A percentile compares a stretch with the other conserved stretches of the same genome.
Conservation (phyloP, 345 rosid species). For the Erodium maritimum region DNA sequence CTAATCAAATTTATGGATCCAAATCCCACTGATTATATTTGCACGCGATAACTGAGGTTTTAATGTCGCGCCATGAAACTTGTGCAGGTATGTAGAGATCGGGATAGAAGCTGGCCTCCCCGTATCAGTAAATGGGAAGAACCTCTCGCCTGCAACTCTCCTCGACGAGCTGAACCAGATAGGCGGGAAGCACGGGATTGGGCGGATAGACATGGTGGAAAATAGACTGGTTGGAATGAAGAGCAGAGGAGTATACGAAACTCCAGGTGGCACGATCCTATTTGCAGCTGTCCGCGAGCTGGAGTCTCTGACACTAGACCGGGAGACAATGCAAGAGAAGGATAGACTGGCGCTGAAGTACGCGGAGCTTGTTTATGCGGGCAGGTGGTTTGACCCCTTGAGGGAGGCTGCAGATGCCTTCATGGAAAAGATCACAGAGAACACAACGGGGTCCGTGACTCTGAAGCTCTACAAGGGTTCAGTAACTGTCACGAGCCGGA, state of each 20-base stretch:
- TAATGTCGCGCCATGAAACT: not conserved
- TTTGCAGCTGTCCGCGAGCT: conserved; percentile 65
- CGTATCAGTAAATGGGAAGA: conserved; percentile 53
- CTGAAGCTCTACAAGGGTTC: conserved; percentile 82
- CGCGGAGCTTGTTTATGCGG: conserved; percentile 92
- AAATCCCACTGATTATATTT: not conserved
- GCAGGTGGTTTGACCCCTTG: conserved; percentile 90
- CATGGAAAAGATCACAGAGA: conserved; percentile 75
- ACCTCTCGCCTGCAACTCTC: conserved; percentile 66
- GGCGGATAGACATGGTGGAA: conserved; percentile 88
- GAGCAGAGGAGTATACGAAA: conserved; percentile 93
- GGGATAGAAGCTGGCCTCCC: conserved; percentile 70
- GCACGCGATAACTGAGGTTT: not conserved
- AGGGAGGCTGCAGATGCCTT: conserved; percentile 78
- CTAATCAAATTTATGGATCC: not conserved
- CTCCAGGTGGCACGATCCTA: conserved; percentile 94
- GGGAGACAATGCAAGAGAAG: conserved; percentile 74
- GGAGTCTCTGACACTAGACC: conserved; percentile 74
- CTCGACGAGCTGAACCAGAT: conserved; percentile 58
- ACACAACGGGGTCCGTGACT: conserved; percentile 59
- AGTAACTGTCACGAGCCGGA: conserved; percentile 44
- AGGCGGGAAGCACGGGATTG: conserved; percentile 79
- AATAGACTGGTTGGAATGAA: conserved; percentile 93
- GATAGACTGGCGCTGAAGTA: conserved; percentile 71
- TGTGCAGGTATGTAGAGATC: conserved; percentile 51